Evolutionary conservation across 1,284 basidiomycete genomes (phyloP).

Genomic region (Trichosporon sp.): DNA sequence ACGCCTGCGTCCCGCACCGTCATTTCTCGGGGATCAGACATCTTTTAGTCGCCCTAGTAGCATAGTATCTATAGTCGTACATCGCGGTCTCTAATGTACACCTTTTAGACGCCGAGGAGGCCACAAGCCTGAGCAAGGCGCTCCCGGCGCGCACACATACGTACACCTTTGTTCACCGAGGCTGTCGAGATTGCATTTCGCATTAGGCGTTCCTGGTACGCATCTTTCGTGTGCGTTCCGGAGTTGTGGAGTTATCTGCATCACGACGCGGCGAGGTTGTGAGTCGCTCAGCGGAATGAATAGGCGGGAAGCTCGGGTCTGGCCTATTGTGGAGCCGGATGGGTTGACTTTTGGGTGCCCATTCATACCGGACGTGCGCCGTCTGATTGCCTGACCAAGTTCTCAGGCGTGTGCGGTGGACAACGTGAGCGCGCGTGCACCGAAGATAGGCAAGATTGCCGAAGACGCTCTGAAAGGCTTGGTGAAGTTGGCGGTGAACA

Average conservation of each 20-base stretch:
- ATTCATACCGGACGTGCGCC: background rate
- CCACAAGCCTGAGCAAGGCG: too few species aligned
- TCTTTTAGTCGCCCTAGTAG: background rate
- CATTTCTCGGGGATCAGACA: background rate
- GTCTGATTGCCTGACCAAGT: too few species aligned
- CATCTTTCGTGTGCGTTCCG: background rate
- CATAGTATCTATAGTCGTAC: too few species aligned
- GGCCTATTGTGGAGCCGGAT: background rate
- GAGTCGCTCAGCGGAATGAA: too few species aligned
- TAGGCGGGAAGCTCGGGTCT: too few species aligned
- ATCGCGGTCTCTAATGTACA: too few species aligned
- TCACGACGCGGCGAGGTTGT: background rate
- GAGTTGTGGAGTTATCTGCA: background rate
- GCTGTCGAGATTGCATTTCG: background rate
- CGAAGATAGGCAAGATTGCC: too few species aligned
- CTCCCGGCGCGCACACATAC: background rate
- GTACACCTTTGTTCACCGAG: background rate
- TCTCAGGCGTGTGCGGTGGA: too few species aligned
- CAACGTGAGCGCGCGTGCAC: too few species aligned
- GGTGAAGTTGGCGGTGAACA: too few species aligned
- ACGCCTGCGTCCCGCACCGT: background rate
- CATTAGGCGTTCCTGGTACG: background rate
- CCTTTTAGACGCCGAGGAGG: too few species aligned
- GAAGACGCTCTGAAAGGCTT: too few species aligned
- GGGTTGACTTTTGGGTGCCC: background rate